Conservation (phyloP, 1,139 yeast species). For the Yamadazyma sp. region DNA sequence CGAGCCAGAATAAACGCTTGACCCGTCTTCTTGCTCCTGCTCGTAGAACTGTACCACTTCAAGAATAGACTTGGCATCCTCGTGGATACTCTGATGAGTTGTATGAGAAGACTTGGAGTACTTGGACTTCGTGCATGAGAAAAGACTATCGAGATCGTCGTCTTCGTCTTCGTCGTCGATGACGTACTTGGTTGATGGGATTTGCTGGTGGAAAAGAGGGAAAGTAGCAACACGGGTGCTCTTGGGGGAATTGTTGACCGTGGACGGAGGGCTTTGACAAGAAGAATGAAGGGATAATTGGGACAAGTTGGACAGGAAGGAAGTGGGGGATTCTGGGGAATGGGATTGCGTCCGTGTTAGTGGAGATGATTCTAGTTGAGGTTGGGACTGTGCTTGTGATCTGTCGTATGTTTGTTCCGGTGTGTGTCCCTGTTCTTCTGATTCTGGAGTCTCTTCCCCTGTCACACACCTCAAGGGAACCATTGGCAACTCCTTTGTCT, state of each 20-base stretch:
- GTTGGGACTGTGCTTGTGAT: too few relatives aligned
- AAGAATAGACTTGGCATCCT: conserved; percentile 14
- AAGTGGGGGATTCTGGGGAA: too few relatives aligned
- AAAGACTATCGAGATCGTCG: conserved; percentile 22
- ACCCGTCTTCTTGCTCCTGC: conserved; percentile 3
- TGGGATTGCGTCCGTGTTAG: not conserved
- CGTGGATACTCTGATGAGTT: conserved; percentile 9
- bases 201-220: too few relatives aligned
- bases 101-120: conserved; percentile 1
- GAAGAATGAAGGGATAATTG: too few relatives aligned
- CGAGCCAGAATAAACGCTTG: conserved; percentile 6
- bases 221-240: not conserved
- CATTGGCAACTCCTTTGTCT: conserved; percentile 10
- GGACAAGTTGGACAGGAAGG: not conserved
- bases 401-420: too few relatives aligned
- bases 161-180: conserved; percentile 8
- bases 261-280: not conserved
- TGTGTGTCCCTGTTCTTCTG: too few relatives aligned
- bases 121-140: conserved; percentile 17
- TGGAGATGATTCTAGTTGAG: too few relatives aligned
- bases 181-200: conserved; percentile 7
- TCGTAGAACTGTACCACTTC: conserved; percentile 16
- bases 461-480: conserved; percentile 9
- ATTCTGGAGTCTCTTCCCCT: too few relatives aligned
- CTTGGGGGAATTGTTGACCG: not conserved